Conservation (phyloP, 2,329 filamentous ascomycete species). For the Exophiala sp. region DNA sequence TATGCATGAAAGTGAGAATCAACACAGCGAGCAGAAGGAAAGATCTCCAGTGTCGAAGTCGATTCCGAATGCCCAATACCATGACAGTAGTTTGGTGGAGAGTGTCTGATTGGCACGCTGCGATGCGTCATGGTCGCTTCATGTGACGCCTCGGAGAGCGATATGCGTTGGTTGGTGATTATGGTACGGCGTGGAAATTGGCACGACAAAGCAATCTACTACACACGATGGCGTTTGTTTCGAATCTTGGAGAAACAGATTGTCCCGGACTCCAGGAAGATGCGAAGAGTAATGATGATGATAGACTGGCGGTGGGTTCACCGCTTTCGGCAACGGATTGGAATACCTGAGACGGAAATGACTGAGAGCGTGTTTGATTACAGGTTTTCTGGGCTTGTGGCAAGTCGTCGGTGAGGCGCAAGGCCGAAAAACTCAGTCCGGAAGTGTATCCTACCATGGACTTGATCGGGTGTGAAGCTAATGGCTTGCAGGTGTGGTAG, state of each 20-base stretch:
- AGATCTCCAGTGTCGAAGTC: background rate
- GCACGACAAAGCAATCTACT: background rate
- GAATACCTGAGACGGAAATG: background rate
- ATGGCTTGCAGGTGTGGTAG: conserved; percentile 5
- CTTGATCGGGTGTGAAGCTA: conserved; percentile 11
- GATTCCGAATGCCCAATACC: conserved; percentile 4
- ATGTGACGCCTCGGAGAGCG: conserved; percentile 17
- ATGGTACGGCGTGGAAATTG: conserved; percentile 20
- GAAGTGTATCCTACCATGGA: background rate
- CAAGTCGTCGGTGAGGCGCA: no score
- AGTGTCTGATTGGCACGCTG: conserved; percentile 10
- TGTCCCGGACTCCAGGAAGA: background rate
- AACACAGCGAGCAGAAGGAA: background rate
- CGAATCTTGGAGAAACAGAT: background rate
- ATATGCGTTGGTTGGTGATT: conserved; percentile 18
- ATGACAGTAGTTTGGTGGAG: background rate
- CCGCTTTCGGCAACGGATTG: conserved; percentile 3
- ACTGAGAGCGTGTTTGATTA: background rate
- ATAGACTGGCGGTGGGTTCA: conserved; percentile 18
- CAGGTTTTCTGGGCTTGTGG: background rate
- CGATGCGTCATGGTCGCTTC: conserved; percentile 18
- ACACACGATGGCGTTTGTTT: background rate
- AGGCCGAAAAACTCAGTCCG: no score
- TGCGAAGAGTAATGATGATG: background rate
- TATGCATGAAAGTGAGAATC: conserved; percentile 5